Base-by-base conservation (phyloP, 2,329 filamentous ascomycete genomes). In the Fusarium sp. region DNA sequence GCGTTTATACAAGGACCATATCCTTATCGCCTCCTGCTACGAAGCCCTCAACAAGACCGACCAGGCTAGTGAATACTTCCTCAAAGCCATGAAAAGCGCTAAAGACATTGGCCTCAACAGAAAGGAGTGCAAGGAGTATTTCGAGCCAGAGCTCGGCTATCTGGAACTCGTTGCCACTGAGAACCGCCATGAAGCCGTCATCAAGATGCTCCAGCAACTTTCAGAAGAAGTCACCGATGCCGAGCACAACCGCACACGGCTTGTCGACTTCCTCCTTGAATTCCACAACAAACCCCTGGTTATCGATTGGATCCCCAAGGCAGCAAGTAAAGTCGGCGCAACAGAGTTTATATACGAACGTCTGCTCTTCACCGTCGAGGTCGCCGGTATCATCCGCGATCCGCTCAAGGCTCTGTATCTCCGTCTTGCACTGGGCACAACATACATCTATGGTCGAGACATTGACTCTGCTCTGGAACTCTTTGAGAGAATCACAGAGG, bases 301-400 rank as follows among this genome's bases (percentile, higher is more conserved):
- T 2, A 65, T 76, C 26, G 77, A 80, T 48, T 79, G 76, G 76
- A 73, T 79, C 6, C 78, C 78, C 11, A 75, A 74, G n/a, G 77
- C 78, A 1, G 77, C 75, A 0, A 73, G 74, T 44, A 77, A 76
- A 34, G 71, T 71, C 0, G 68, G 70, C 4, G 69, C 74, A 53
- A 70, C 71, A 1, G 69, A 68, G 0, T 71, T 75, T 8, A 58
- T 78, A 11, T 56, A 74, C 1, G 65, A 74, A 1, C 67, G 70
- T 1, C 70, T 78, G 4, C 65, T 72, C 19, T 53, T 64, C 24
- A 72, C 75, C 26, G 77, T 78, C 3, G 69, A 69, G 1, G 64
- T 72, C 2, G 78, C 78, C 3, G 70, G 72, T 47, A 58, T 64
- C 1, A 64, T 68, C n/a, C 75, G 76, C 12, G 74, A 79, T 42